phyloP scores from a whole-genome alignment of 2,329 filamentous ascomycete genomes.

The Curvularia sp. region DNA sequence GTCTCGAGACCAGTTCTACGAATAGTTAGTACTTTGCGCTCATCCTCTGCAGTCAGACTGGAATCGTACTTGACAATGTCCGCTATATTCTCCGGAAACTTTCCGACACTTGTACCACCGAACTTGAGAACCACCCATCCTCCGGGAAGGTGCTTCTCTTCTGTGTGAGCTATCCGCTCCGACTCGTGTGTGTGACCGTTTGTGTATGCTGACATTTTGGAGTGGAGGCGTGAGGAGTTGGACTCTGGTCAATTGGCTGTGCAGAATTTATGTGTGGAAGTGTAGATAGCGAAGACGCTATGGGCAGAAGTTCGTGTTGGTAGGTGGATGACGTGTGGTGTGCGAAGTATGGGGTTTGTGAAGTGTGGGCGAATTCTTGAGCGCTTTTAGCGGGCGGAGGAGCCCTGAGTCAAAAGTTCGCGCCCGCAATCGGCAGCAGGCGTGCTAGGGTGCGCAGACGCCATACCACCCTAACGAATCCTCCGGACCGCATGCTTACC shows the following conservation, averaged over 20 bases:
- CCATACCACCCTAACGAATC: constrained; percentile 9
- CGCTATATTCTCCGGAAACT: constrained; percentile 73
- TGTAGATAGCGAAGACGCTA: not conserved
- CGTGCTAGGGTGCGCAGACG: constrained; percentile 5
- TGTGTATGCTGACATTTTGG: constrained; percentile 37
- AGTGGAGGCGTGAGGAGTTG: constrained; percentile 4
- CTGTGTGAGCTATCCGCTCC: constrained; percentile 51
- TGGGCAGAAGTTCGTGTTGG: not conserved
- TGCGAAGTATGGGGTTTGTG: constrained; percentile 16
- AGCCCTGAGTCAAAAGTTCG: constrained; percentile 24
- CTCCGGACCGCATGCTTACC: not conserved
- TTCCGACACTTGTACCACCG: constrained; percentile 93
- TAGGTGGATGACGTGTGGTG: constrained; percentile 12
- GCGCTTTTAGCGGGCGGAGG: constrained; percentile 16
- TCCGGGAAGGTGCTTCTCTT: constrained; percentile 59
- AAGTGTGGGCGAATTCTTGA: constrained; percentile 19
- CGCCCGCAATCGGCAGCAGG: constrained; percentile 16
- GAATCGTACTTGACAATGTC: constrained; percentile 66
- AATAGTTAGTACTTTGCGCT: constrained; percentile 50
- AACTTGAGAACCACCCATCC: constrained; percentile 93
- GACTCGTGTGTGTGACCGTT: constrained; percentile 47
- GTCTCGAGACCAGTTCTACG: constrained; percentile 62
- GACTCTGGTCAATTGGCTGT: not conserved
- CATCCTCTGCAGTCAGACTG: not conserved
- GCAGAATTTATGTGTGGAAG: not conserved